These are phyloP conservation scores for Zymoseptoria ardabiliae DNA, from an alignment of 2,329 filamentous ascomycete species.

Conservation along the genomic window DNA sequence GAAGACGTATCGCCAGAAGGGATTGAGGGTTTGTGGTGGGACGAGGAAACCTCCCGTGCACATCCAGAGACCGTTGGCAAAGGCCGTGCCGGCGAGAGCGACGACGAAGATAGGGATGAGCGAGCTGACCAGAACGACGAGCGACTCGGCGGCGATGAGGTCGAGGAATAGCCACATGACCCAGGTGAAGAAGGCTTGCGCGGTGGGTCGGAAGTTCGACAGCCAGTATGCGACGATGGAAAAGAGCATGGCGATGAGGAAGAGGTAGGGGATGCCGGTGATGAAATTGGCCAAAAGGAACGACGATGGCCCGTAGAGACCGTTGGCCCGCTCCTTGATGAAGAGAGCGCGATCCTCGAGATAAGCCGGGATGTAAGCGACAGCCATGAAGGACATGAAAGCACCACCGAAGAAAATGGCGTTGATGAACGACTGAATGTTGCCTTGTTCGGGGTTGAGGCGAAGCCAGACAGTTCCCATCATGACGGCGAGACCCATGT, in stretches of 20 bases:
- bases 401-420: slow-evolving; percentile 54
- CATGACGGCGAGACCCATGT: slow-evolving; percentile 70
- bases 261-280: slow-evolving; percentile 71
- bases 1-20: slow-evolving; percentile 77
- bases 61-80: slow-evolving; percentile 86
- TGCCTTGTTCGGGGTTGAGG: slow-evolving; percentile 57
- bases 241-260: slow-evolving; percentile 68
- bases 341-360: slow-evolving; percentile 67
- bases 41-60: slow-evolving; percentile 75
- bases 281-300: slow-evolving; percentile 73
- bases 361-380: slow-evolving; percentile 75
- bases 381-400: slow-evolving; percentile 45
- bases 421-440: slow-evolving; percentile 76
- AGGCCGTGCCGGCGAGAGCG: slow-evolving; percentile 67
- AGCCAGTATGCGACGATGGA: slow-evolving; percentile 72
- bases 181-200: slow-evolving; percentile 64
- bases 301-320: slow-evolving; percentile 63
- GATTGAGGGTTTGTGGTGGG: slow-evolving; percentile 60
- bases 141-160: slow-evolving; percentile 69
- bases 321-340: slow-evolving; percentile 70
- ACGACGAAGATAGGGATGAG: slow-evolving; percentile 73
- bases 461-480: slow-evolving; percentile 85
- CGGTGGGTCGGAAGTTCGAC: slow-evolving; percentile 61
- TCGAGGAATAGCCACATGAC: slow-evolving; percentile 81
- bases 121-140: slow-evolving; percentile 67